Evolutionary conservation across 805 yeast species (phyloP).

Genomic region (Saccharomycopsis amapae): DNA sequence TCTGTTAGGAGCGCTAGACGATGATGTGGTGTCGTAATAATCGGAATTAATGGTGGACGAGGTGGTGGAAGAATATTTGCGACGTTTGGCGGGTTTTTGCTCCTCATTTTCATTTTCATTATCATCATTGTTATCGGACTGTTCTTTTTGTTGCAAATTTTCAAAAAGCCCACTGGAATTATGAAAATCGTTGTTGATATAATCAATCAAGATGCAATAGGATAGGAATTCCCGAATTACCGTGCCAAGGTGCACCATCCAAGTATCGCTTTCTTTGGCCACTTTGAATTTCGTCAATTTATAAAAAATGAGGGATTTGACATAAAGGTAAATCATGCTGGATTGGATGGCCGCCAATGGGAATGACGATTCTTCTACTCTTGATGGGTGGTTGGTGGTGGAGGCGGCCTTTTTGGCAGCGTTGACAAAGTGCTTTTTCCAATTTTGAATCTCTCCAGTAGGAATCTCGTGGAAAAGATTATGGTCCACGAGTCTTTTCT

Average conservation of each 20-base stretch:
- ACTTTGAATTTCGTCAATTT: conserved; percentile 23
- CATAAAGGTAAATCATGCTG: conserved; percentile 37
- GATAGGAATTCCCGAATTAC: conserved; percentile 15
- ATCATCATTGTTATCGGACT: not conserved
- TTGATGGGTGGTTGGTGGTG: conserved; percentile 21
- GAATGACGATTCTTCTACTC: conserved; percentile 13
- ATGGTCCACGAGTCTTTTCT: not conserved
- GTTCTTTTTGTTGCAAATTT: not conserved
- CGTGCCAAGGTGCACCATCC: not conserved
- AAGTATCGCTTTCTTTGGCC: conserved; percentile 1
- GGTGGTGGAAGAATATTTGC: too few relatives aligned
- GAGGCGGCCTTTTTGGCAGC: conserved; percentile 8
- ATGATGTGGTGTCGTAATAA: too few relatives aligned
- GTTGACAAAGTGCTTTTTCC: not conserved
- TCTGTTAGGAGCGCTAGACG: too few relatives aligned
- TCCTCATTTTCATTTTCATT: too few relatives aligned
- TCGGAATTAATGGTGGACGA: too few relatives aligned
- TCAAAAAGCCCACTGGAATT: not conserved
- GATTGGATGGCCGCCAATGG: conserved; percentile 38
- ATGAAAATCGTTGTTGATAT: conserved; percentile 7
- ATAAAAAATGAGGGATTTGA: conserved; percentile 36
- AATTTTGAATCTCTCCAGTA: conserved; percentile 2
- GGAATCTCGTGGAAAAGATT: conserved; percentile 2
- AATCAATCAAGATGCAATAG: conserved; percentile 11
- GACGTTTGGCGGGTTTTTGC: too few relatives aligned